Conservation (phyloP, 441 rosid genomes). For the Isatis lusitanica region DNA sequence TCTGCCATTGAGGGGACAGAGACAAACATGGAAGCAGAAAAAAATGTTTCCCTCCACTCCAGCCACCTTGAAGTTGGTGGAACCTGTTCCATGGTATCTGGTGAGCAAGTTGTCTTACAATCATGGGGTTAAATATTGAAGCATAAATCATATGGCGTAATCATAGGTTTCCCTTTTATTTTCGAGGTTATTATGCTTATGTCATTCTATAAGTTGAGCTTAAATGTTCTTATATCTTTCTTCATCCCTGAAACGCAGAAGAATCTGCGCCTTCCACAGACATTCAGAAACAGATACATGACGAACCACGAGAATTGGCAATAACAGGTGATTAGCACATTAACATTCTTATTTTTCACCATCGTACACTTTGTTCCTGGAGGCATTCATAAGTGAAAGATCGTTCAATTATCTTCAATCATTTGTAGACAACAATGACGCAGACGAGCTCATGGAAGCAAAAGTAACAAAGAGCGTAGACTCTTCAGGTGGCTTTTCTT, state of each 20-base stretch:
- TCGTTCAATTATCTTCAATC: neutral
- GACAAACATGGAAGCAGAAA: neutral
- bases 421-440: neutral
- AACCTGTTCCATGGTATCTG: conserved; percentile 21
- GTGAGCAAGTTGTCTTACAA: conserved; percentile 4
- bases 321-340: conserved; percentile 3
- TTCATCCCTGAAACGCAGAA: conserved; percentile 2
- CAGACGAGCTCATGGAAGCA: conserved; percentile 5
- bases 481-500: conserved; percentile 9
- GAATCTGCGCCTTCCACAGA: neutral
- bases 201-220: neutral
- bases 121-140: no score
- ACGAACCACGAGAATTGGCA: neutral
- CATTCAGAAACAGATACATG: neutral
- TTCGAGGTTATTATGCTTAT: neutral
- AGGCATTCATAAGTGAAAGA: neutral
- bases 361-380: neutral
- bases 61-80: neutral
- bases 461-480: neutral
- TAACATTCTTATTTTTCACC: neutral
- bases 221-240: neutral
- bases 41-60: neutral
- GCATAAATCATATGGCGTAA: neutral
- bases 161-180: neutral
- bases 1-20: neutral